Evolutionary conservation across 768 basidiomycete species (phyloP).

Genomic region (Psilocybe cyanescens): DNA sequence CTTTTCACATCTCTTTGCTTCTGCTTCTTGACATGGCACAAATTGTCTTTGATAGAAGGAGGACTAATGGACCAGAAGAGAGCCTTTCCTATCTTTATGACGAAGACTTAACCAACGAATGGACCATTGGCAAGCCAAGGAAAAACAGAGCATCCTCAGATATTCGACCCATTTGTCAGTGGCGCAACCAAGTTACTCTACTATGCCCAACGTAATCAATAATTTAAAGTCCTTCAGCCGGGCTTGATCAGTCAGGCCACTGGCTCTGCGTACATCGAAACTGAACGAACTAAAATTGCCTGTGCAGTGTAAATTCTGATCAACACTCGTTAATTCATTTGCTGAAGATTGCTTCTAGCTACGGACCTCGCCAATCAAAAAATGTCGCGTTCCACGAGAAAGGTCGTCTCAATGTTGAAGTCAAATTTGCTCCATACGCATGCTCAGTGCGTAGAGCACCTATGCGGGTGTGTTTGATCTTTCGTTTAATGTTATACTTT

Average conservation of each 20-base stretch:
- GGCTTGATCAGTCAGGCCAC: constrained; percentile 93
- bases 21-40: constrained; percentile 44
- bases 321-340: constrained; percentile 5
- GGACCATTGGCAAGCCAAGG: constrained; percentile 43
- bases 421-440: constrained; percentile 96
- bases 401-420: constrained; percentile 91
- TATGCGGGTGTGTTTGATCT: constrained; percentile 66
- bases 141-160: constrained; percentile 59
- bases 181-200: constrained; percentile 9
- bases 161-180: constrained; percentile 86
- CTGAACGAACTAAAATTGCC: constrained; percentile 88
- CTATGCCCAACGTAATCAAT: constrained; percentile 14
- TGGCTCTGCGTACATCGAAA: constrained; percentile 97
- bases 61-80: constrained; percentile 90
- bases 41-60: constrained; percentile 77
- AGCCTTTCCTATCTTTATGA: constrained; percentile 70
- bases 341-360: constrained; percentile 43
- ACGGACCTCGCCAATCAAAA: constrained; percentile 87
- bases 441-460: constrained; percentile 79
- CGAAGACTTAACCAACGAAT: constrained; percentile 32
- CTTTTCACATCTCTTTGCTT: too few species aligned
- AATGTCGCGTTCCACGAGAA: constrained; percentile 82
- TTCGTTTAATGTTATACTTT: constrained; percentile 9
- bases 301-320: constrained; percentile 80
- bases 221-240: constrained; percentile 75